Evolutionary conservation across 225 moss, liverwort and hornwort genomes (phyloP).

Genomic region (Anthoceros angustus): DNA sequence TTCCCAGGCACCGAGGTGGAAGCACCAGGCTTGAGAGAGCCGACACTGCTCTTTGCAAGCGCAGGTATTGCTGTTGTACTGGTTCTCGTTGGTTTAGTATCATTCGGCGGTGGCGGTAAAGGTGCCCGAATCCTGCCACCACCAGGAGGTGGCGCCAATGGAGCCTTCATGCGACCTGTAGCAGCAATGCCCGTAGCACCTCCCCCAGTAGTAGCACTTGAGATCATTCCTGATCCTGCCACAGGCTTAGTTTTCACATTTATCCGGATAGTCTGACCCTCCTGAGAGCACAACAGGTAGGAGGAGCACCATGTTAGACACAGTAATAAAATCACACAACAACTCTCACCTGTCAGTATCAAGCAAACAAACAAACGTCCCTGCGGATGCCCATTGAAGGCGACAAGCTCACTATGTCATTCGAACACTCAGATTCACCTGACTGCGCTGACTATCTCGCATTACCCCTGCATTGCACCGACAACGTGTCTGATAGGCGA

Average conservation of each 20-base stretch:
- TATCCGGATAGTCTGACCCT: constrained; percentile 95
- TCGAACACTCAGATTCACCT: too few species aligned
- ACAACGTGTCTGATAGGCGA: too few species aligned
- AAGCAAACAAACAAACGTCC: too few species aligned
- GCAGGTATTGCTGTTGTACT: constrained; percentile 30
- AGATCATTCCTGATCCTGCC: constrained; percentile 70
- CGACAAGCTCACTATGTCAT: too few species aligned
- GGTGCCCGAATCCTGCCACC: constrained; percentile 87
- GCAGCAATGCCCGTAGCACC: constrained; percentile 31
- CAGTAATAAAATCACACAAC: too few species aligned
- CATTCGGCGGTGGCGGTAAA: constrained; percentile 81
- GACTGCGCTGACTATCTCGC: too few species aligned
- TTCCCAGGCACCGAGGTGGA: constrained; percentile 30
- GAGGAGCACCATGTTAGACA: too few species aligned
- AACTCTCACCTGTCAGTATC: too few species aligned
- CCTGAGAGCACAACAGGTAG: constrained; percentile 21
- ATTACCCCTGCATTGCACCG: too few species aligned
- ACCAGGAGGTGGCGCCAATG: constrained; percentile 90
- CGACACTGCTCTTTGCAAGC: constrained; percentile 15
- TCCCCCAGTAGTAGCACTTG: constrained; percentile 32
- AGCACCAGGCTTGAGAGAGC: constrained; percentile 19
- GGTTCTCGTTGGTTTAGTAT: constrained; percentile 39
- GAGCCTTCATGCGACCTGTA: constrained; percentile 66
- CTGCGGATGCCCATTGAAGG: too few species aligned
- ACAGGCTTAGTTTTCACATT: constrained; percentile 80